These are phyloP conservation scores for Didymella lethalis DNA, from an alignment of 2,329 filamentous ascomycete genomes.

Conservation along the genomic window DNA sequence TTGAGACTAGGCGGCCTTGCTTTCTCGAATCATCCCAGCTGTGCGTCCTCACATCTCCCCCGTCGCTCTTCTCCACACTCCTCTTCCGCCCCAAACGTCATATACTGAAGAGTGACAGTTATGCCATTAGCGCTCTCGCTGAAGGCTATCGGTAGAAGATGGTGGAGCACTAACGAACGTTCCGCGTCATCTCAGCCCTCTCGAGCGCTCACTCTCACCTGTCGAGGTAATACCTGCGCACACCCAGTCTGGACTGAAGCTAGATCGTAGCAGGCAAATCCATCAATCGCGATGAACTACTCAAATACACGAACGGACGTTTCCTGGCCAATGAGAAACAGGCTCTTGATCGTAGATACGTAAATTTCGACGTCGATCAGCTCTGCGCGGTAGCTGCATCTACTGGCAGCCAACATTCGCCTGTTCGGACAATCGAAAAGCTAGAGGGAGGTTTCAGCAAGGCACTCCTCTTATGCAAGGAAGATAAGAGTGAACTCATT, in stretches of 20 bases:
- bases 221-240: neutral
- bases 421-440: neutral
- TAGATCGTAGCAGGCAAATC: neutral
- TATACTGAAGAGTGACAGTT: neutral
- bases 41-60: too few species aligned
- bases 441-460: constrained; percentile 37
- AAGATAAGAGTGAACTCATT: constrained; percentile 28
- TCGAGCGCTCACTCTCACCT: constrained; percentile 1
- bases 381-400: constrained; percentile 1
- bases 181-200: neutral
- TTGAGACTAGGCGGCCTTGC: too few species aligned
- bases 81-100: too few species aligned
- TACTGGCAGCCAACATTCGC: neutral
- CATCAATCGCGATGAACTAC: constrained; percentile 5
- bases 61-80: too few species aligned
- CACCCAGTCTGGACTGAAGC: too few species aligned
- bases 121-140: constrained; percentile 1
- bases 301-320: constrained; percentile 28
- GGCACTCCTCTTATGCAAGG: constrained; percentile 36
- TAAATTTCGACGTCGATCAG: constrained; percentile 39
- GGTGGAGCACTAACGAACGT: neutral
- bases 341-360: constrained; percentile 32
- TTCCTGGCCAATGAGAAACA: constrained; percentile 39
- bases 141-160: constrained; percentile 1
- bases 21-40: too few species aligned